These are phyloP conservation scores for Rhodomyrtus psidioides DNA, from an alignment of 441 rosid genomes.

Conservation along the genomic window DNA sequence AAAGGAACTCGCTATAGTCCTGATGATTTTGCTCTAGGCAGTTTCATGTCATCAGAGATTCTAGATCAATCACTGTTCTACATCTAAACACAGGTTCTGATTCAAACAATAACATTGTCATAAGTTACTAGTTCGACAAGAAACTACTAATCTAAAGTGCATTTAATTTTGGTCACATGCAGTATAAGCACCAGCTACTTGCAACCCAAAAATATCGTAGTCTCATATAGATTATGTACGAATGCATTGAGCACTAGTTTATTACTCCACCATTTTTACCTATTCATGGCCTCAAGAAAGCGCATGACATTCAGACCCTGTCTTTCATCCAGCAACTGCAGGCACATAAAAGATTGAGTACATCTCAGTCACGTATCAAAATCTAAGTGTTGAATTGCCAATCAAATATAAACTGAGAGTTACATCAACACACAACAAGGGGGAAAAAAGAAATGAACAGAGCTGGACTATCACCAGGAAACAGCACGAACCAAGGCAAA, in stretches of 20 bases:
- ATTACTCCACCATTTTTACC: conserved; percentile 15
- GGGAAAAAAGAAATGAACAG: too few relatives aligned
- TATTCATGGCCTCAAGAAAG: conserved; percentile 68
- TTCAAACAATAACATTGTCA: background rate
- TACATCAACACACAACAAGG: too few relatives aligned
- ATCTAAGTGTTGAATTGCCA: background rate
- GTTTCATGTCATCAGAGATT: background rate
- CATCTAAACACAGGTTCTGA: background rate
- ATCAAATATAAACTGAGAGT: background rate
- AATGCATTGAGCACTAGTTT: background rate
- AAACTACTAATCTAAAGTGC: background rate
- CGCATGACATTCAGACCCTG: conserved; percentile 63
- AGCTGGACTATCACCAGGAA: too few relatives aligned
- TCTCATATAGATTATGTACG: background rate
- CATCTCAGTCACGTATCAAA: background rate
- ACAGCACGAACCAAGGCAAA: too few relatives aligned
- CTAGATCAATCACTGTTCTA: background rate
- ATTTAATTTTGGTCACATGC: background rate
- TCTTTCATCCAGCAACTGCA: conserved; percentile 74
- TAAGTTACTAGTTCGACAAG: background rate
- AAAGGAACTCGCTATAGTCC: background rate
- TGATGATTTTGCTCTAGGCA: background rate
- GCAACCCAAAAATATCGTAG: background rate
- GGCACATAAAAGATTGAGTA: background rate
- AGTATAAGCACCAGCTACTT: background rate